phyloP scores from a whole-genome alignment of 1,284 basidiomycete species.

The Cerioporus squamosus region DNA sequence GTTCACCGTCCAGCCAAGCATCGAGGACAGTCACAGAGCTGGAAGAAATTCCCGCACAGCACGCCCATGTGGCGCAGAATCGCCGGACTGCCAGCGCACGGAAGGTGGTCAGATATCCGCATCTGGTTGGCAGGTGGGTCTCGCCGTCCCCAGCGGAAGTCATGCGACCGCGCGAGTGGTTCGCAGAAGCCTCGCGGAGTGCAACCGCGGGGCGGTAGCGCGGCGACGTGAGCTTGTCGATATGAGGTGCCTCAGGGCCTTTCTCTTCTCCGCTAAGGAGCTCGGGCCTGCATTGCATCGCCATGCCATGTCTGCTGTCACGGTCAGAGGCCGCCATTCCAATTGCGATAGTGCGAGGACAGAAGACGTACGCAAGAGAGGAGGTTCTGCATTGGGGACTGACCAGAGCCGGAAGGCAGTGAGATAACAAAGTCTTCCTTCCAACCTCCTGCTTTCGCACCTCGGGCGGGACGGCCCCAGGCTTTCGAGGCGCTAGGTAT shows the following conservation, averaged over 20 bases:
- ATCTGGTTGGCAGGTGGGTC: slow-evolving; percentile 1
- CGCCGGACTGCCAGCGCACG: background rate
- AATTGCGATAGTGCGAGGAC: too few species aligned
- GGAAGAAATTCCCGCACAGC: background rate
- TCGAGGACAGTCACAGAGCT: background rate
- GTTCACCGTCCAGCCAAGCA: background rate
- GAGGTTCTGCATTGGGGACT: too few species aligned
- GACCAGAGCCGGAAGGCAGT: too few species aligned
- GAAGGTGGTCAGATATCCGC: slow-evolving; percentile 2
- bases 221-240: slow-evolving; percentile 8
- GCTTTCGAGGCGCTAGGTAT: too few species aligned
- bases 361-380: too few species aligned
- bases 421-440: too few species aligned
- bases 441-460: too few species aligned
- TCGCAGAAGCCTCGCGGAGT: slow-evolving; percentile 18
- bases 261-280: too few species aligned
- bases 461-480: too few species aligned
- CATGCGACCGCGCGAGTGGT: slow-evolving; percentile 14
- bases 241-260: background rate
- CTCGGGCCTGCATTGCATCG: too few species aligned
- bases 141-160: slow-evolving; percentile 14
- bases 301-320: too few species aligned
- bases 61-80: slow-evolving; percentile 1
- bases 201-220: slow-evolving; percentile 9
- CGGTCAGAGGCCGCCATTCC: too few species aligned